Base-by-base conservation (phyloP, 2,329 filamentous ascomycete genomes). In the Pleomassaria siparia region DNA sequence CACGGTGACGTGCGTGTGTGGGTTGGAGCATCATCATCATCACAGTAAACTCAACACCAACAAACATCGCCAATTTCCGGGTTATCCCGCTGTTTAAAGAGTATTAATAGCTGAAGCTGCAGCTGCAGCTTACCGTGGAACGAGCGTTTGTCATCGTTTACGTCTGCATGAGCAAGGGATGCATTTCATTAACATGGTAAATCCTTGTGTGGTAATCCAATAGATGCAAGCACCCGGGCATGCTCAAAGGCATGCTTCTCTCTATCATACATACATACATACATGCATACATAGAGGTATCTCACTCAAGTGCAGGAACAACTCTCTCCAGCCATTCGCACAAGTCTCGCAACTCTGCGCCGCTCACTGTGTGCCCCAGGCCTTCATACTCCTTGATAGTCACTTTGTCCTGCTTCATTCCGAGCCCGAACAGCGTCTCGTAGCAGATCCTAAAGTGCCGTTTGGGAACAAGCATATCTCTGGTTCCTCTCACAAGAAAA, bases 381-480 rank as follows among this genome's bases (percentile, higher is more conserved):
- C 73, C 74, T 41, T 78, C 72, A 60, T 80, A 80, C 51, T 76
- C 75, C 46, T 75, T 67, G 20, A 72, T 57, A 21, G 71, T 70
- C 32, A 76, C 51, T 37, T 57, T 59, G 20, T 67, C 69, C 59
- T 74, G 47, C 46, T 64, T 63, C 36, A 75, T 64, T 0, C 73
- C 72, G 43, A 75, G 53, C 20, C 67, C 68, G 46, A 65, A 60
- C 47, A 75, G 59, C 36, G 66, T 69, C 51, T 75, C 70, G 47
- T 72, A 52, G 44, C 70, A 77, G 24, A 76, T 55, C 21, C 72
- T 69, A 59, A 73, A 71, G 41, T 73, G 67, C 21, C 70, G 53
- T 46, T 67, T 73, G 1, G 77, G 77, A 20, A 81, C 71, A 47
- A 80, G 54, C 62, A 70, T 70, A 59, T 80, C 77, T 43, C 64